Percentiles rank a stretch among this genome's conserved stretches.
phyloP scores from a whole-genome alignment of 768 basidiomycete species.

The Austroboletus festivus region DNA sequence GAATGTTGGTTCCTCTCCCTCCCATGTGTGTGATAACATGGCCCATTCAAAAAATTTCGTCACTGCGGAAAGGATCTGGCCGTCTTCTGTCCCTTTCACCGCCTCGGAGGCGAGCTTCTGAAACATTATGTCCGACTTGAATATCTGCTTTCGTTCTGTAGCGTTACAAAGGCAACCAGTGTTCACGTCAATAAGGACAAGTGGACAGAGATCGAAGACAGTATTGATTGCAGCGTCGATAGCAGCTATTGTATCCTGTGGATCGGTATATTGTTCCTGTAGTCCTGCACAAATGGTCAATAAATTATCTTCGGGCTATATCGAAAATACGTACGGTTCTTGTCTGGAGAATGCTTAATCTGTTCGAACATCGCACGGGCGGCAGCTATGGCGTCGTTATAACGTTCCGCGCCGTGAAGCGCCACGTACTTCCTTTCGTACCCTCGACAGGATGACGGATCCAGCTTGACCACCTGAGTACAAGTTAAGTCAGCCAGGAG shows the following conservation, averaged over 20 bases:
- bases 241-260: not conserved
- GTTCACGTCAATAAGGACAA: not conserved
- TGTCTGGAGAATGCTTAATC: constrained; percentile 1
- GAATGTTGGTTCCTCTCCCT: not conserved
- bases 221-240: not conserved
- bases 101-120: not conserved
- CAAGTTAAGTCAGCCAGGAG: not conserved
- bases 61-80: too few relatives aligned
- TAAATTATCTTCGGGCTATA: too few relatives aligned
- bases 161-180: not conserved
- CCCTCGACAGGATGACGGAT: not conserved
- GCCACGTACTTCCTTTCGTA: not conserved
- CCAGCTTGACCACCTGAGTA: not conserved
- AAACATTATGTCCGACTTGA: not conserved
- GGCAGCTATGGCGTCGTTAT: not conserved
- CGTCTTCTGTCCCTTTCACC: too few relatives aligned
- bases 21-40: too few relatives aligned
- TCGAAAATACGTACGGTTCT: not conserved
- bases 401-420: not conserved
- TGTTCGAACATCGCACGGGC: not conserved
- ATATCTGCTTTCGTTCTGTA: not conserved
- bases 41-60: too few relatives aligned
- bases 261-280: not conserved
- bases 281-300: too few relatives aligned
- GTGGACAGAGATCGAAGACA: not conserved